Conservation (phyloP, 345 rosid genomes). For the Brassica napus region DNA sequence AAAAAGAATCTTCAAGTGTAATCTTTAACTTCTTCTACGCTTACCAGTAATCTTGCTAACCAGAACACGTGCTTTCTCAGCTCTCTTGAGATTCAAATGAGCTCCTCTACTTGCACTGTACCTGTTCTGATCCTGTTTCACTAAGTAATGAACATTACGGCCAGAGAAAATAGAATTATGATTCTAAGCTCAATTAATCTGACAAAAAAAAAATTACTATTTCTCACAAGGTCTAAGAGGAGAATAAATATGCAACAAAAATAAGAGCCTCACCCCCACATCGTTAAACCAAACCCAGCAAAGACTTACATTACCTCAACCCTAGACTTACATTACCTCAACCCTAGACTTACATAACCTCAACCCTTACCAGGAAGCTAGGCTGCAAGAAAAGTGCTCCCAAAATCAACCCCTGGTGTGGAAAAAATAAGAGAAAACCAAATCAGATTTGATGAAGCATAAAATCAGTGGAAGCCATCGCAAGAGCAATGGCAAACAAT, state of each 20-base stretch:
- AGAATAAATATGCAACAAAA: not conserved
- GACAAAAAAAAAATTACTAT: too few relatives aligned
- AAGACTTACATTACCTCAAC: too few relatives aligned
- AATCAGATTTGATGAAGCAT: not conserved
- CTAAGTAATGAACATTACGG: too few relatives aligned
- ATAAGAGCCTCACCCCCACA: not conserved
- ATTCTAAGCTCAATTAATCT: too few relatives aligned
- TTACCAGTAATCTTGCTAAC: constrained; percentile 98
- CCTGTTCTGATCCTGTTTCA: constrained; percentile 89
- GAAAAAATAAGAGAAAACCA: not conserved
- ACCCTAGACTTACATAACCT: too few relatives aligned
- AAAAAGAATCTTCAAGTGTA: not conserved
- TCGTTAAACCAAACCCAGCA: not conserved
- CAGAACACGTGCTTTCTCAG: constrained; percentile 86
- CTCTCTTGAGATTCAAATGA: constrained; percentile 97
- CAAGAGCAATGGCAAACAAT: not conserved
- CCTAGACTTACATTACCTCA: too few relatives aligned
- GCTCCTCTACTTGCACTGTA: constrained; percentile 97
- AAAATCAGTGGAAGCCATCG: not conserved
- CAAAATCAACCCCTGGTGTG: not conserved
- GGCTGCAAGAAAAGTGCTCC: not conserved
- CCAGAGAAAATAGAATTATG: too few relatives aligned
- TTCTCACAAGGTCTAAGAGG: too few relatives aligned
- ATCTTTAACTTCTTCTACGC: constrained; percentile 9
- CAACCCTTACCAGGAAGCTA: not conserved